Base-by-base conservation (phyloP, 2,329 filamentous ascomycete species). In the Rutstroemia sydowiana region DNA sequence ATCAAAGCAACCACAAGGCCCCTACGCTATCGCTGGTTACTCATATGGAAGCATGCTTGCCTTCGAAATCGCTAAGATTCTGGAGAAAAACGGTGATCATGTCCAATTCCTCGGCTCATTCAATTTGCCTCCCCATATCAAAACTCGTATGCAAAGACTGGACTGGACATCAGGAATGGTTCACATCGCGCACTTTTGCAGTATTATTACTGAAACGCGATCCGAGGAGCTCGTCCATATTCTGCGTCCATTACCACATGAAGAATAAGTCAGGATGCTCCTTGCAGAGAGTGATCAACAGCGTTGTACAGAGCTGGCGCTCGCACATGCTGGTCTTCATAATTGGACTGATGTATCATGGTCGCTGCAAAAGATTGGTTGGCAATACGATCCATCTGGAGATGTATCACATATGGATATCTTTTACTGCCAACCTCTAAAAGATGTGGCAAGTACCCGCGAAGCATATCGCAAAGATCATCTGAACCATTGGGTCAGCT, bases 1-100 rank as follows among this genome's bases (percentile, higher is more conserved):
- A n/a, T 21, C 50, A 3, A 53, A 52, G 1, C 76, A 80, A 52
- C 74, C 75, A 0, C 13, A 62, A 0, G 75, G 77, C 0, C 76
- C 76, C 0, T 80, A 80, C 55, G 72, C 72, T 0, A 59, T 80
- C 1, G 72, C 72, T 0, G 76, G 77, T 0, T 79, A 79, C 57
- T 73, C 67, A 5, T 78, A 73, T 57, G 76, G 77, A 1, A 57
- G 66, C 5, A 75, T 75, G 60, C 52, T 78, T 0, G 72, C 74
- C 0, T 80, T 78, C 52, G 76, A 79, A 58, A 61, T 74, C 0
- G 65, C 69, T 11, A 79, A 79, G 61, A 30, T 55, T 1, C 66
- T 79, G 45, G 26, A 31, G 4, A 39, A 36, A 0, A 50, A 62
- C 2, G 68, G 67, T 0, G 66, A 70, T 2, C 58, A 61, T 26